Evolutionary conservation across 495 filamentous ascomycete genomes (phyloP).

Genomic region (Arthonia radiata): DNA sequence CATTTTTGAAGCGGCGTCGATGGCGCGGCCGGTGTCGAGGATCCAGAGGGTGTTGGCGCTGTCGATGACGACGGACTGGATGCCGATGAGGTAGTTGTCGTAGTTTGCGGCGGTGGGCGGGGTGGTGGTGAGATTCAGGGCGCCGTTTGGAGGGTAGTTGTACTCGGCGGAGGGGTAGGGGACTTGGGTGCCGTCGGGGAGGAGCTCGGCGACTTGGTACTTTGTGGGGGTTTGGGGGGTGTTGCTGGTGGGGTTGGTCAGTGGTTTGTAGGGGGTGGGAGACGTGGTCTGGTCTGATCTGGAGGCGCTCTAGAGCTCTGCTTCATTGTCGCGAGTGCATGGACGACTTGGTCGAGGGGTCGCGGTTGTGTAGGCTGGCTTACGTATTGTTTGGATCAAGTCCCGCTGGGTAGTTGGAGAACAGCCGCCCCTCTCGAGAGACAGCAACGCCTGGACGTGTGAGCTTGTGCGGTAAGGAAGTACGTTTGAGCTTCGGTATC

Average conservation of each 20-base stretch:
- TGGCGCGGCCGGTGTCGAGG: conserved; percentile 21
- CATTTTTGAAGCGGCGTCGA: conserved; percentile 10
- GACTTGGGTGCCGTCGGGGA: conserved; percentile 13
- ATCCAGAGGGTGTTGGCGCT: conserved; percentile 20
- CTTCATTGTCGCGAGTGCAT: no score
- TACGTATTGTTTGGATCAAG: conserved; percentile 17
- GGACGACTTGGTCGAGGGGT: no score
- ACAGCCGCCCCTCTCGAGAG: conserved; percentile 17
- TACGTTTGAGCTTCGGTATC: no score
- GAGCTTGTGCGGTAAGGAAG: no score
- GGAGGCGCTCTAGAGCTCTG: no score
- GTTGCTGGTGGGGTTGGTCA: no score
- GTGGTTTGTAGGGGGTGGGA: no score
- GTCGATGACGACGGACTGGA: conserved; percentile 21
- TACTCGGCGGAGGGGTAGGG: conserved; percentile 17
- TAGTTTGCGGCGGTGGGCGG: conserved; percentile 18
- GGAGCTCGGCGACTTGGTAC: conserved; percentile 22
- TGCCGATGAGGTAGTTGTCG: conserved; percentile 19
- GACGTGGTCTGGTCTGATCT: no score
- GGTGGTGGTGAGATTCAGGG: conserved; percentile 20
- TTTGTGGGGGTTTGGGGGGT: no score
- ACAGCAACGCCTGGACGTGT: conserved; percentile 22
- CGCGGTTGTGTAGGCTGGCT: no score
- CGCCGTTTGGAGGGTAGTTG: conserved; percentile 19
- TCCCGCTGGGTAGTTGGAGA: conserved; percentile 22